These are phyloP conservation scores for Aspergillus cristatus DNA, from an alignment of 495 filamentous ascomycete species.

Conservation along the genomic window DNA sequence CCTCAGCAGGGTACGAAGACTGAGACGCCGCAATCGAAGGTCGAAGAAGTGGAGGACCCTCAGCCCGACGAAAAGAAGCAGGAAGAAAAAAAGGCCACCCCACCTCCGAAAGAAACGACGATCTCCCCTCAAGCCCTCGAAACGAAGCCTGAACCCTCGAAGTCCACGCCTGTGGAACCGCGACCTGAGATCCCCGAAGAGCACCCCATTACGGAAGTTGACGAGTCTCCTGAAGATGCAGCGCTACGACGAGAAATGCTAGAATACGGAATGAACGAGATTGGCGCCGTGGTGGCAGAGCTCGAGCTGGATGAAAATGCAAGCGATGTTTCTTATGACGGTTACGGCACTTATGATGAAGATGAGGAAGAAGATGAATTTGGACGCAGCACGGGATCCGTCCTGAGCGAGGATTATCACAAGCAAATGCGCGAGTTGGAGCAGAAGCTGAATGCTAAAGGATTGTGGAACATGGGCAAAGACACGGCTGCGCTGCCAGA, in stretches of 20 bases:
- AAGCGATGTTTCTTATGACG: conserved; percentile 47
- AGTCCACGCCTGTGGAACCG: conserved; percentile 12
- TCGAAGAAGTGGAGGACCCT: neutral
- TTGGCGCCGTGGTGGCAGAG: conserved; percentile 89
- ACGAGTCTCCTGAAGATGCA: conserved; percentile 74
- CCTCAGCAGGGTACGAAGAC: conserved; percentile 5
- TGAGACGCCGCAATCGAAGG: neutral
- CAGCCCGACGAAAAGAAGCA: conserved; percentile 2
- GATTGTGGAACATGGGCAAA: conserved; percentile 46
- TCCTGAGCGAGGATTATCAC: conserved; percentile 63
- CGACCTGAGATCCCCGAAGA: conserved; percentile 17
- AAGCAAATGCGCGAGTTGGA: conserved; percentile 79
- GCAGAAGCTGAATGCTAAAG: conserved; percentile 51
- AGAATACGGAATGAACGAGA: conserved; percentile 74
- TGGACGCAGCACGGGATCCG: conserved; percentile 54
- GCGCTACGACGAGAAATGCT: conserved; percentile 83
- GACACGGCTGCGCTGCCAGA: conserved; percentile 25
- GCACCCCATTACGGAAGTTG: conserved; percentile 27
- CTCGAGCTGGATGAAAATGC: conserved; percentile 70
- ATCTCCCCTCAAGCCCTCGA: neutral
- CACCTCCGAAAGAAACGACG: conserved; percentile 3
- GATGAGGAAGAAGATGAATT: conserved; percentile 56
- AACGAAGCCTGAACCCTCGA: neutral
- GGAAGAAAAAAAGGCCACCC: neutral
- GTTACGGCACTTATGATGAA: conserved; percentile 38